Evolutionary conservation across 805 yeast genomes (phyloP).

Genomic region (Starmerella apicola): DNA sequence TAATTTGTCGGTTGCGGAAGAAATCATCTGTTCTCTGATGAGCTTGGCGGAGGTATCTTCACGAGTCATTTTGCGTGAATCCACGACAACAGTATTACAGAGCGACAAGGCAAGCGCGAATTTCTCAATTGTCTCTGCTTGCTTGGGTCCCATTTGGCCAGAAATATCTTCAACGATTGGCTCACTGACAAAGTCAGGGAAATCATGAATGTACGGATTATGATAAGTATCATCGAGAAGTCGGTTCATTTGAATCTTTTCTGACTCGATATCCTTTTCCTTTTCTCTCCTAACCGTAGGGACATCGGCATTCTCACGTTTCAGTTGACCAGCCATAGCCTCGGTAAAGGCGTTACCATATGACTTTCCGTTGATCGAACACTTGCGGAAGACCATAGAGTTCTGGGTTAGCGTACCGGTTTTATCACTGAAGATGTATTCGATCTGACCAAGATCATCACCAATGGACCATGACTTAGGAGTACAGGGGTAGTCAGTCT

Average conservation of each 20-base stretch:
- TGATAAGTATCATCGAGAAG: conserved; percentile 28
- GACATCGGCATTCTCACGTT: conserved; percentile 41
- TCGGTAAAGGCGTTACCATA: conserved; percentile 72
- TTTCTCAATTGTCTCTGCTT: conserved; percentile 38
- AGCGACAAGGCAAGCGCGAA: conserved; percentile 57
- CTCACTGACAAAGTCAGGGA: conserved; percentile 40
- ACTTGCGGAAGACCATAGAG: conserved; percentile 70
- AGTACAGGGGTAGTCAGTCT: conserved; percentile 59
- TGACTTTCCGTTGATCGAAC: conserved; percentile 52
- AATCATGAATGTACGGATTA: conserved; percentile 35
- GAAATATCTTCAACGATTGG: conserved; percentile 44
- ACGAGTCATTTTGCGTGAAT: conserved; percentile 19
- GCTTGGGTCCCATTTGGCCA: conserved; percentile 31
- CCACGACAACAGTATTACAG: conserved; percentile 67
- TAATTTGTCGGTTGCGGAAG: neutral
- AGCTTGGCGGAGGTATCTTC: neutral
- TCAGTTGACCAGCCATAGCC: conserved; percentile 59
- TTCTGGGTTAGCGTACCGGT: conserved; percentile 78
- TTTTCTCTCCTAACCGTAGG: conserved; percentile 36
- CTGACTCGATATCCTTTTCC: conserved; percentile 32
- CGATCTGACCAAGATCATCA: conserved; percentile 76
- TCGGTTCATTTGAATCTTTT: conserved; percentile 38
- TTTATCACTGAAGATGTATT: conserved; percentile 69
- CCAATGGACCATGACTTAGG: conserved; percentile 77
- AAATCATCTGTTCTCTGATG: neutral